A percentile compares a stretch with the other conserved stretches of the same genome.
These are phyloP conservation scores for Aspergillus steynii DNA, from an alignment of 495 filamentous ascomycete species.

Conservation along the genomic window DNA sequence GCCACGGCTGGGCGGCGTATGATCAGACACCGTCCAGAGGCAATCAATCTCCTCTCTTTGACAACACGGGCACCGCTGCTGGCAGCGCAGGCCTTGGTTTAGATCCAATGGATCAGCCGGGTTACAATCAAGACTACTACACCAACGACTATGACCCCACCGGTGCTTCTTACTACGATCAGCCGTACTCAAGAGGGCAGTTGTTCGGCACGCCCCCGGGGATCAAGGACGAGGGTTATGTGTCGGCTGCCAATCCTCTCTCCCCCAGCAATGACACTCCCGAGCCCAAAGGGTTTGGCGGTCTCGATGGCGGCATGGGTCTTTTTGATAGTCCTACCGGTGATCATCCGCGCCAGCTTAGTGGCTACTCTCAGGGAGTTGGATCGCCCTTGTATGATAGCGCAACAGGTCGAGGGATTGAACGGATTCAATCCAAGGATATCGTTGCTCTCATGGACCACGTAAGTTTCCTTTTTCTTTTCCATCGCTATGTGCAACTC, in stretches of 20 bases:
- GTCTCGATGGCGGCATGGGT: constrained; percentile 56
- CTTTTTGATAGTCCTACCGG: constrained; percentile 61
- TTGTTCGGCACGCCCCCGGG: constrained; percentile 45
- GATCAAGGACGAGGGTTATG: constrained; percentile 84
- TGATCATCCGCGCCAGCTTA: constrained; percentile 68
- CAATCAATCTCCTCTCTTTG: constrained; percentile 42
- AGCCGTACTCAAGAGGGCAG: constrained; percentile 33
- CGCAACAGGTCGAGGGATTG: constrained; percentile 83
- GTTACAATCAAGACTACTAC: constrained; percentile 42
- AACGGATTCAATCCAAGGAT: constrained; percentile 93
- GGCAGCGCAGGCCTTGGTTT: constrained; percentile 36
- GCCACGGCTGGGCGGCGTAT: constrained; percentile 51
- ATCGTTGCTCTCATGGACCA: constrained; percentile 98
- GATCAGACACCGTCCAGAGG: constrained; percentile 48
- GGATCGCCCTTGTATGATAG: constrained; percentile 88
- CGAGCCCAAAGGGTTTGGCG: constrained; percentile 60
- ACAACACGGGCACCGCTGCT: constrained; percentile 45
- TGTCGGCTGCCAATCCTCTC: constrained; percentile 74
- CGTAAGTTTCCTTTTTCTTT: constrained; percentile 47
- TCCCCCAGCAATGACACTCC: constrained; percentile 60
- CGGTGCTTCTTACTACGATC: constrained; percentile 29
- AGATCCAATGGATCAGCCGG: constrained; percentile 27
- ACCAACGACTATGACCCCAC: constrained; percentile 39
- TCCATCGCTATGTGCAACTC: background rate
- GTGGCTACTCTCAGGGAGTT: constrained; percentile 79